phyloP scores from a whole-genome alignment of 208 protist species.

The Acanthamoeba pearcei region DNA sequence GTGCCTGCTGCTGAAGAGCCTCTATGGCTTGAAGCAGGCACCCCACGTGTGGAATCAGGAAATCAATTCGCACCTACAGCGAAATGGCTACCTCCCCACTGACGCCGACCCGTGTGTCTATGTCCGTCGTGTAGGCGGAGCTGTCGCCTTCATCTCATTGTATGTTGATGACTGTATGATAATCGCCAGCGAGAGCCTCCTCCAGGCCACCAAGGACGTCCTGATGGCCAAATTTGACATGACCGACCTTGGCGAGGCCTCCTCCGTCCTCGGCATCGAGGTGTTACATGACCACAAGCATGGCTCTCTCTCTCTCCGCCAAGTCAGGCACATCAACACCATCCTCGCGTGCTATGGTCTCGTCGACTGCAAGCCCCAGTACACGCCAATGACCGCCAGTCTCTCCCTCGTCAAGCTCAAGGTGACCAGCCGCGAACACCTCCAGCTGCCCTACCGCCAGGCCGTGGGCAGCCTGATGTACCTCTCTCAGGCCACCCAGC shows the following conservation, averaged over 20 bases:
- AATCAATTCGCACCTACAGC: background rate
- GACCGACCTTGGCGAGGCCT: background rate
- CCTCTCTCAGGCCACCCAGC: background rate
- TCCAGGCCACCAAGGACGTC: background rate
- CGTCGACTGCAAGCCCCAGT: background rate
- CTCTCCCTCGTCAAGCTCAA: background rate
- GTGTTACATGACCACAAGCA: background rate
- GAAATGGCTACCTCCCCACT: background rate
- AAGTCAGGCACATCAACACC: background rate
- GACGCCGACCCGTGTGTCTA: background rate
- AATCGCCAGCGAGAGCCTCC: background rate
- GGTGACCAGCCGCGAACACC: background rate
- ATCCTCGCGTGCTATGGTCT: background rate
- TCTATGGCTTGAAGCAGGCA: slow-evolving; percentile 1
- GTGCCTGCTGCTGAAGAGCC: background rate
- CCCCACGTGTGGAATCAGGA: background rate
- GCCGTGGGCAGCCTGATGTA: background rate
- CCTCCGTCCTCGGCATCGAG: background rate
- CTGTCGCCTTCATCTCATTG: background rate
- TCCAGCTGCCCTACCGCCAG: background rate
- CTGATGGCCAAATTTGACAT: background rate
- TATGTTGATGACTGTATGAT: background rate
- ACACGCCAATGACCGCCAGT: background rate
- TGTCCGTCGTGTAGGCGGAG: too few relatives aligned
- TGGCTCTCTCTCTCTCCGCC: background rate